These are phyloP conservation scores for Cladophialophora immunda DNA, from an alignment of 2,329 filamentous ascomycete species.

Conservation along the genomic window DNA sequence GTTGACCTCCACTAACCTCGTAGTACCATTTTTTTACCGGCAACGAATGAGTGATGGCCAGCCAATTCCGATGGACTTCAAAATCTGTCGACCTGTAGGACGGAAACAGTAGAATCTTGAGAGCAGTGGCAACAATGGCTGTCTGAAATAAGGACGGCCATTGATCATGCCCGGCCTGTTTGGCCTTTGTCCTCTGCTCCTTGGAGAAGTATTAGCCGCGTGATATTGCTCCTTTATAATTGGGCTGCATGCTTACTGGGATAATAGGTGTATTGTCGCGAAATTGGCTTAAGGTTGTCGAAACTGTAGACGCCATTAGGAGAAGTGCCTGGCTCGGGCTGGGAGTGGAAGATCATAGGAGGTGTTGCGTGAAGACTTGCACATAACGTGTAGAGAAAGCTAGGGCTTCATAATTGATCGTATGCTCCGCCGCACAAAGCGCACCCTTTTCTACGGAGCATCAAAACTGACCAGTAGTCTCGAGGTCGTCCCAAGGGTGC, in stretches of 20 bases:
- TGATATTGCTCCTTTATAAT: neutral
- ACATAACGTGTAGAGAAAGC: neutral
- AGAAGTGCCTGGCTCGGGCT: slow-evolving; percentile 4
- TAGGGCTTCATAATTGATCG: neutral
- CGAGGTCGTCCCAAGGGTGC: slow-evolving; percentile 7
- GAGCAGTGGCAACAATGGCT: slow-evolving; percentile 82
- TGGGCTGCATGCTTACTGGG: slow-evolving; percentile 23
- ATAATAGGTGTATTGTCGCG: slow-evolving; percentile 33
- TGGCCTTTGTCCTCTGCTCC: slow-evolving; percentile 27
- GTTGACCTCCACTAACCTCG: slow-evolving; percentile 63
- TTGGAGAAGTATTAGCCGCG: slow-evolving; percentile 22
- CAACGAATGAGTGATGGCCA: slow-evolving; percentile 91
- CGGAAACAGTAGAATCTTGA: slow-evolving; percentile 92
- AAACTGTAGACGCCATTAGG: slow-evolving; percentile 38
- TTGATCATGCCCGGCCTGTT: slow-evolving; percentile 30
- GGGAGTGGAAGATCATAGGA: neutral
- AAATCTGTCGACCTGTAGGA: slow-evolving; percentile 99
- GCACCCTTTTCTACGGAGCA: neutral
- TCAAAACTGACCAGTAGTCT: neutral
- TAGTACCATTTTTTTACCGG: slow-evolving; percentile 92
- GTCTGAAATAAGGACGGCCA: slow-evolving; percentile 84
- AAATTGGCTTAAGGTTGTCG: slow-evolving; percentile 39
- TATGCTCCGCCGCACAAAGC: neutral
- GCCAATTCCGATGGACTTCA: slow-evolving; percentile 98
- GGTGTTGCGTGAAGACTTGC: neutral